Evolutionary conservation across 208 protist species (phyloP), one percentile per base, ranked within the genome.

Genomic region (Trypanosoma boissoni): DNA sequence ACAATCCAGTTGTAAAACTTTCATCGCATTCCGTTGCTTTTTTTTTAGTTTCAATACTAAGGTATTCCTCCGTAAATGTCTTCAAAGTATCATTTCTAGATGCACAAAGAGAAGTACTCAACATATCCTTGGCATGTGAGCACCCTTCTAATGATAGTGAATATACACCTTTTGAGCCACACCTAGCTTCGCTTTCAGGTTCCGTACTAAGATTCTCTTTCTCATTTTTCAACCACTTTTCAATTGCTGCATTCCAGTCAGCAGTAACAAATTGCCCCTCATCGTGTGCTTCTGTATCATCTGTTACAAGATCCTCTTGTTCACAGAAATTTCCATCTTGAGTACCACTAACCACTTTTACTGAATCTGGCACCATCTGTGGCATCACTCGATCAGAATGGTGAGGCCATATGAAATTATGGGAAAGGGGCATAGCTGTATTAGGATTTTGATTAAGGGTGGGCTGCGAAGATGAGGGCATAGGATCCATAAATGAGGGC

Each of bases 381-480:
- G 27, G 49, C n/a, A 37, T 5, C 20, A 20, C 49, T 23, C 6
- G 23, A 36, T 36, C 49, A 20, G 8, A n/a, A 9, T 36, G 5
- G 20, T 36, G 29, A 1, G 18, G 3, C 52, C 52, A 57, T n/a
- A 45, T 28, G n/a, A n/a, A 45, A 28, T 26, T n/a, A 27, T 44
- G 2, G 28, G 41, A 34, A 4, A 28, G 26, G n/a, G 32, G 32
- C 2, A 5, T 42, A 18, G 23, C 12, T 20, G 37, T 44, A 50
- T 70, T 49, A 0, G 68, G 74, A 57, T 69, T 62, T 23, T 84
- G 73, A 34, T 58, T 58, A 20, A 68, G 31, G 14, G 71, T 73
- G 8, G 60, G 55, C 24, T 53, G 71, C 18, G 46, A 44, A 14
- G 63, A 53, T 4, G 65, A 56, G 2, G 60, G 16, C 45, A 64